Percentiles rank a stretch among this genome's conserved stretches.
These are phyloP conservation scores for Metarhizium rileyi DNA, from an alignment of 2,329 filamentous ascomycete genomes.

Conservation along the genomic window DNA sequence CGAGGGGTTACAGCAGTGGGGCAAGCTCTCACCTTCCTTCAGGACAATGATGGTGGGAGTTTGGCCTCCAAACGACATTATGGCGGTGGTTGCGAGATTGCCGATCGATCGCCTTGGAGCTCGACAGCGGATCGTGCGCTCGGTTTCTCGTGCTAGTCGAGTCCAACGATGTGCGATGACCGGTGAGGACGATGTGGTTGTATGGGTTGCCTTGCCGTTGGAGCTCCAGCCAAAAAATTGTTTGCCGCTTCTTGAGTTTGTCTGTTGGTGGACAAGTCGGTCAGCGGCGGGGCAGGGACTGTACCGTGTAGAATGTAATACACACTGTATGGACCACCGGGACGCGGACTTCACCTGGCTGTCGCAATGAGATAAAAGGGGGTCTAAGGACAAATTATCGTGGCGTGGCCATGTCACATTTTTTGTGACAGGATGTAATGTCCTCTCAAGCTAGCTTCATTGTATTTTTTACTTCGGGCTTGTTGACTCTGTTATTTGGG, in stretches of 20 bases:
- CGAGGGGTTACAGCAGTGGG: constrained; percentile 23
- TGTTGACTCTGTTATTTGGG: too few relatives aligned
- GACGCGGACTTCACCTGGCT: too few relatives aligned
- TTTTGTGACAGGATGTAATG: too few relatives aligned
- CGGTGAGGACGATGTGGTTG: neutral
- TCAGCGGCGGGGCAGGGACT: constrained; percentile 1
- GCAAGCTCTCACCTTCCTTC: constrained; percentile 69
- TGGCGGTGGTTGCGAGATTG: constrained; percentile 16
- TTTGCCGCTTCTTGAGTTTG: neutral
- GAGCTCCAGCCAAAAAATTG: constrained; percentile 7
- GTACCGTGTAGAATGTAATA: neutral
- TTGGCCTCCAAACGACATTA: constrained; percentile 94
- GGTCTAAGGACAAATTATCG: too few relatives aligned
- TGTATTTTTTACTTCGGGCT: too few relatives aligned
- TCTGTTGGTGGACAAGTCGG: neutral
- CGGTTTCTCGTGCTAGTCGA: neutral
- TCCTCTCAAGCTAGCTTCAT: too few relatives aligned
- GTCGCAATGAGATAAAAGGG: too few relatives aligned
- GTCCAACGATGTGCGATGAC: neutral
- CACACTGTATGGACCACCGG: too few relatives aligned
- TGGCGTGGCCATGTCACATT: too few relatives aligned
- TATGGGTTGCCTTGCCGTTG: neutral
- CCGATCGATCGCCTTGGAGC: constrained; percentile 7
- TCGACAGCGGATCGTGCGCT: constrained; percentile 7
- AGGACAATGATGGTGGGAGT: constrained; percentile 97